phyloP scores from a whole-genome alignment of 371 early-diverging fungal species.

The Catenaria anguillulae region DNA sequence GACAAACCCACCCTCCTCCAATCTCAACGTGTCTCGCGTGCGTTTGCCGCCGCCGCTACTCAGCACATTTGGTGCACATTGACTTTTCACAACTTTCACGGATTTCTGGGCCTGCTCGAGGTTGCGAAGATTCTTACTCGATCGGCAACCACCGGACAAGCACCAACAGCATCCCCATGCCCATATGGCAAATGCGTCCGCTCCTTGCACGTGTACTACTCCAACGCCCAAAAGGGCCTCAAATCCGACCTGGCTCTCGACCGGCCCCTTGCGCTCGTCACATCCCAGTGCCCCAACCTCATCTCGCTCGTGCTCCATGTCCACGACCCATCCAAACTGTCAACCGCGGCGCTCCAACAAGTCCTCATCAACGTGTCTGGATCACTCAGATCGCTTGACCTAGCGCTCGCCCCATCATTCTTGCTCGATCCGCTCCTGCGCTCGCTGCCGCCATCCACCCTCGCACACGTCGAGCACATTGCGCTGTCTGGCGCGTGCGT shows the following conservation, averaged over 20 bases:
- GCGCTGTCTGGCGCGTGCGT: background rate
- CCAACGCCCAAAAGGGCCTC: background rate
- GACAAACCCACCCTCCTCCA: background rate
- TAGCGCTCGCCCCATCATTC: background rate
- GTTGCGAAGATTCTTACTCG: background rate
- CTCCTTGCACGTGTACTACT: background rate
- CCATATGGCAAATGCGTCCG: background rate
- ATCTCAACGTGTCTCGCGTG: background rate
- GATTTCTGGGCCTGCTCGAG: constrained; percentile 1
- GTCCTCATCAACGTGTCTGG: background rate
- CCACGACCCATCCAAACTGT: constrained; percentile 2
- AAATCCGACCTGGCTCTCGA: background rate
- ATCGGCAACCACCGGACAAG: background rate
- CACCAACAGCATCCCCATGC: background rate
- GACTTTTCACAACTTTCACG: constrained; percentile 4
- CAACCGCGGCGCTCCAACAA: background rate
- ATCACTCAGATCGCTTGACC: background rate
- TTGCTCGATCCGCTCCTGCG: background rate
- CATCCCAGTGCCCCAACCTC: background rate
- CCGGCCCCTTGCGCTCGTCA: background rate
- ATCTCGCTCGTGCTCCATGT: background rate
- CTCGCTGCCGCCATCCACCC: background rate
- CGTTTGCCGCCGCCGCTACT: background rate
- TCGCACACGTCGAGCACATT: background rate
- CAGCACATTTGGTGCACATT: background rate